These are phyloP conservation scores for Diplogelasinospora grovesii DNA, from an alignment of 495 filamentous ascomycete genomes.

Conservation along the genomic window DNA sequence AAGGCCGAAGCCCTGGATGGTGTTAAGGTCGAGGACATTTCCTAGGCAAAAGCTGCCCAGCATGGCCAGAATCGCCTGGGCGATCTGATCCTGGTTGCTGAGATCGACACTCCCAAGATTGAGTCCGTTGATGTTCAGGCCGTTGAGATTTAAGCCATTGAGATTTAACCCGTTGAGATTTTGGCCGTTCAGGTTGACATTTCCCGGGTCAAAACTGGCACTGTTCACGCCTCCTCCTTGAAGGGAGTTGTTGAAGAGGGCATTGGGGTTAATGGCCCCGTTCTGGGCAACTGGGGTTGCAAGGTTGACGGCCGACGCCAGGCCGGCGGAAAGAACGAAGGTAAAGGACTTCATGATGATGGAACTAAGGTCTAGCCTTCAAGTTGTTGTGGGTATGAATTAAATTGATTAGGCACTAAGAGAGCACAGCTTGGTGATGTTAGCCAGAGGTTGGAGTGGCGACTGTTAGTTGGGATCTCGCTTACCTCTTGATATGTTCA, in stretches of 20 bases:
- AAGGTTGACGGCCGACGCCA: conserved; percentile 23
- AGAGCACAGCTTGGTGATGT: conserved; percentile 10
- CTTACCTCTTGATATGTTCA: no score
- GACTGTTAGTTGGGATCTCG: no score
- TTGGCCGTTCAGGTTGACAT: background rate
- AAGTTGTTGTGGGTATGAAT: background rate
- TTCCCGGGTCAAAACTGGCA: conserved; percentile 3
- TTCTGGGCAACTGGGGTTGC: conserved; percentile 1
- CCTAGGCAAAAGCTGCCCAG: conserved; percentile 29
- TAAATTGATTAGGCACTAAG: background rate
- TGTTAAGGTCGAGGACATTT: conserved; percentile 26
- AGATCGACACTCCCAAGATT: conserved; percentile 43
- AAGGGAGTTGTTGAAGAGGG: background rate
- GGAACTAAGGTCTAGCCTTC: background rate
- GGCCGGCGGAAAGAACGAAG: conserved; percentile 22
- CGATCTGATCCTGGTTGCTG: conserved; percentile 26
- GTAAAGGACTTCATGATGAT: conserved; percentile 21
- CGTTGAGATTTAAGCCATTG: conserved; percentile 13
- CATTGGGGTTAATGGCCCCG: conserved; percentile 2
- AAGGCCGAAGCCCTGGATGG: conserved; percentile 23
- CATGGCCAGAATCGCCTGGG: conserved; percentile 27
- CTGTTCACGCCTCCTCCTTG: background rate
- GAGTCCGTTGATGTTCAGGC: conserved; percentile 20
- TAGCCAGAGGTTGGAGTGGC: no score
- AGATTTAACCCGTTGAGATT: conserved; percentile 3